Evolutionary conservation across 169 alveolate species (phyloP).

Genomic region (Eimeria falciformis): DNA sequence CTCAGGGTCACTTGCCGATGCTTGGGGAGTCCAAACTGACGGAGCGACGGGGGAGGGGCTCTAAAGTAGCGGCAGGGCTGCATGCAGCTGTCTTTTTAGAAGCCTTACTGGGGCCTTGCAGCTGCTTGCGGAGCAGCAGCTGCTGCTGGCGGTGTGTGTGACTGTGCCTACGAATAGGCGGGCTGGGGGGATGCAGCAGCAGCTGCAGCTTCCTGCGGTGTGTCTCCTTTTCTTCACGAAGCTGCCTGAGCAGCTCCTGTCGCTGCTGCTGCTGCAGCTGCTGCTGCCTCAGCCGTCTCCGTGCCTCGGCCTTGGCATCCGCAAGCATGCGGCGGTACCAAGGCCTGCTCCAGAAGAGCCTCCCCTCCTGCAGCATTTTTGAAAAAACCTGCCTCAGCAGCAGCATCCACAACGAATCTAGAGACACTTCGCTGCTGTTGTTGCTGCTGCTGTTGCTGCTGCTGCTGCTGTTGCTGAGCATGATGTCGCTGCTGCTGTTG

Average conservation of each 20-base stretch:
- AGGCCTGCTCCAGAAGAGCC: neutral
- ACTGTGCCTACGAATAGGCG: neutral
- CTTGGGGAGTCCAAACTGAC: neutral
- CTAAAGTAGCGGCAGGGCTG: neutral
- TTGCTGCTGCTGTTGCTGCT: constrained; percentile 38
- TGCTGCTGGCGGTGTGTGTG: constrained; percentile 59
- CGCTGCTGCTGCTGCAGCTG: constrained; percentile 7
- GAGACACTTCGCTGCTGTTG: neutral
- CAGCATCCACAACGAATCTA: constrained; percentile 17
- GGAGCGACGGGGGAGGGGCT: neutral
- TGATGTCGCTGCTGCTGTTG: no score
- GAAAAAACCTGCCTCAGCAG: constrained; percentile 53
- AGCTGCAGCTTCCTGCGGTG: neutral
- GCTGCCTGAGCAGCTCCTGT: constrained; percentile 23
- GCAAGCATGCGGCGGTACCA: constrained; percentile 49
- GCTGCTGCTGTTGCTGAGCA: constrained; percentile 44
- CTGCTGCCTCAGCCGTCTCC: constrained; percentile 18
- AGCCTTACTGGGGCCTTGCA: neutral
- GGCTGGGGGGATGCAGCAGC: constrained; percentile 16
- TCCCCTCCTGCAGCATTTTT: neutral
- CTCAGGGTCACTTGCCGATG: no score
- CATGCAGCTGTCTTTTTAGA: neutral
- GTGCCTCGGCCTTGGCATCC: constrained; percentile 38
- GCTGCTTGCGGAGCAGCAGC: constrained; percentile 20
- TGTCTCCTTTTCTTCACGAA: neutral